Percentiles rank a stretch among this genome's conserved stretches.
These are phyloP conservation scores for Phytophthora podocarpi DNA, from an alignment of 352 stramenopile species.

Conservation along the genomic window DNA sequence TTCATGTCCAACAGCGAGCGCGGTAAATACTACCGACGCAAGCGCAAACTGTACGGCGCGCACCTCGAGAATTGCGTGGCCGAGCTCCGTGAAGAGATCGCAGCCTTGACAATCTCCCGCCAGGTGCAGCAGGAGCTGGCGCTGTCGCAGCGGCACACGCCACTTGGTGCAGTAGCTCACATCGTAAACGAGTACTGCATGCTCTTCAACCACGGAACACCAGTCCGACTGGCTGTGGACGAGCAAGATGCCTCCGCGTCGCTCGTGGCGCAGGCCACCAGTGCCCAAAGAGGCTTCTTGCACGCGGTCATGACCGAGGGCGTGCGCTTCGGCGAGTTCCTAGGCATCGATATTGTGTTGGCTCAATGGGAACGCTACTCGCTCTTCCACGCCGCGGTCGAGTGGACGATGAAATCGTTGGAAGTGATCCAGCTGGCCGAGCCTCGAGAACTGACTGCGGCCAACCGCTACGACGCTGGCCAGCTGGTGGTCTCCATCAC, in stretches of 20 bases:
- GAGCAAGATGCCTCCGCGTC: constrained; percentile 20
- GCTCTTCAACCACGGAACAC: constrained; percentile 53
- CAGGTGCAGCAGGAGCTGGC: constrained; percentile 40
- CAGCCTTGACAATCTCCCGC: constrained; percentile 35
- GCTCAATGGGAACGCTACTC: constrained; percentile 67
- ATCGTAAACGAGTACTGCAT: constrained; percentile 59
- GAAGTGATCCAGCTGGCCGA: constrained; percentile 33
- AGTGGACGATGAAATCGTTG: constrained; percentile 52
- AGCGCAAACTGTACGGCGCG: constrained; percentile 53
- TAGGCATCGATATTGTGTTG: constrained; percentile 43
- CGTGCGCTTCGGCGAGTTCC: constrained; percentile 52
- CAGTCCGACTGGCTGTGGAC: constrained; percentile 44
- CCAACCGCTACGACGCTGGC: constrained; percentile 36
- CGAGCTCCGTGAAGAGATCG: constrained; percentile 56
- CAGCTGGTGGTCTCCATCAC: constrained; percentile 35
- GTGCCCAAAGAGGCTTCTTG: constrained; percentile 41
- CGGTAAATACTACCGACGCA: constrained; percentile 65
- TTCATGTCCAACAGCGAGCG: constrained; percentile 70
- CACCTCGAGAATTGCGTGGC: constrained; percentile 40
- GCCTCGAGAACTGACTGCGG: not conserved
- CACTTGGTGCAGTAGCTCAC: constrained; percentile 27
- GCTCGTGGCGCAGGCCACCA: constrained; percentile 27
- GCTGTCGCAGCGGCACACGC: constrained; percentile 26
- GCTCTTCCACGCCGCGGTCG: constrained; percentile 46
- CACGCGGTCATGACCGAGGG: constrained; percentile 40